Evolutionary conservation across 2,329 filamentous ascomycete species (phyloP).

Genomic region (Microcera coccophila): DNA sequence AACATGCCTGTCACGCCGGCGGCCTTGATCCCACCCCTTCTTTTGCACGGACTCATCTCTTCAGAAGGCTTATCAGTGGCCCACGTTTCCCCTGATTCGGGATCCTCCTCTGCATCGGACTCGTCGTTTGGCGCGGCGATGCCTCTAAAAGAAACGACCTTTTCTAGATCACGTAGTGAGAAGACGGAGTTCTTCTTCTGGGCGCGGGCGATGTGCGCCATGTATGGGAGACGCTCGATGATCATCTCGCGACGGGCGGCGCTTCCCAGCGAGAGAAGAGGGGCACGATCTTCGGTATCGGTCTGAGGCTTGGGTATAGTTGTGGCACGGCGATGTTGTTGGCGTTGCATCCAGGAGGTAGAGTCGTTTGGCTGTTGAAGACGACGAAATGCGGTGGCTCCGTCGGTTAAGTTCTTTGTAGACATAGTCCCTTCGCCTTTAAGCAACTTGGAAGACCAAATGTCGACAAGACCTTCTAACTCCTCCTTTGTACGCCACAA

Average conservation of each 20-base stretch:
- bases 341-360: constrained; percentile 34
- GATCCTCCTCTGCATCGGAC: constrained; percentile 43
- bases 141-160: constrained; percentile 63
- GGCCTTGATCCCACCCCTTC: constrained; percentile 36
- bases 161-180: constrained; percentile 58
- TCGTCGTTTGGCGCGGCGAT: constrained; percentile 48
- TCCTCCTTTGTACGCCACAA: constrained; percentile 83
- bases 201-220: constrained; percentile 60
- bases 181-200: constrained; percentile 35
- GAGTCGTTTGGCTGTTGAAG: constrained; percentile 32
- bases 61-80: constrained; percentile 60
- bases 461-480: constrained; percentile 66
- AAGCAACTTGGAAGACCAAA: constrained; percentile 61
- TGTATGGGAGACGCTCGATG: constrained; percentile 82
- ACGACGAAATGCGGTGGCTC: constrained; percentile 48
- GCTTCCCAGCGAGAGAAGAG: constrained; percentile 57
- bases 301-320: constrained; percentile 12
- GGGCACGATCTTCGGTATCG: constrained; percentile 25
- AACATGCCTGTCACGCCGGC: constrained; percentile 40
- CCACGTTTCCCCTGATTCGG: constrained; percentile 47
- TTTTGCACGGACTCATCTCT: constrained; percentile 49
- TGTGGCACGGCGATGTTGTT: constrained; percentile 25
- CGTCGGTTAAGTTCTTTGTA: constrained; percentile 39
- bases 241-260: constrained; percentile 70
- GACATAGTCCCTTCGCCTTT: constrained; percentile 46